phyloP scores from a whole-genome alignment of 805 yeast genomes.

The Henningerozyma blattae region DNA sequence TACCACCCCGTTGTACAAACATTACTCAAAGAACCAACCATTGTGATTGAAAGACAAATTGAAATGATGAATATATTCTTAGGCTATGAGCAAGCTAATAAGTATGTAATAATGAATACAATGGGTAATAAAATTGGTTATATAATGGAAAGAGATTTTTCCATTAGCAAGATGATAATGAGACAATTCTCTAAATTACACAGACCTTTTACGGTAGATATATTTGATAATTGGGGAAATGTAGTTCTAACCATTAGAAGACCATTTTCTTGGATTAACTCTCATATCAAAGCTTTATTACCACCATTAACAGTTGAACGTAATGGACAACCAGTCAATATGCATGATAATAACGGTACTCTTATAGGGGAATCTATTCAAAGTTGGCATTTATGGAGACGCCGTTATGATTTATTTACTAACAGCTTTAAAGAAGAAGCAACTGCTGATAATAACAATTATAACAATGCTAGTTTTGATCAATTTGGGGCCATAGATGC shows the following conservation, averaged over 20 bases:
- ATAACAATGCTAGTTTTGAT: conserved; percentile 32
- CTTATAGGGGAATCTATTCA: conserved; percentile 80
- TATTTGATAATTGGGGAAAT: conserved; percentile 53
- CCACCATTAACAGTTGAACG: conserved; percentile 27
- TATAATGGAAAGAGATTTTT: conserved; percentile 72
- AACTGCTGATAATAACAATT: conserved; percentile 14
- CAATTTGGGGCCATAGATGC: conserved; percentile 88
- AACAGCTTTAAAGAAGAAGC: no score
- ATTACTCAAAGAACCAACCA: conserved; percentile 63
- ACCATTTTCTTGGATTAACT: conserved; percentile 80
- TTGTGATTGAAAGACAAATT: conserved; percentile 77
- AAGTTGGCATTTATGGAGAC: conserved; percentile 91
- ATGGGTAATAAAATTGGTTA: conserved; percentile 66
- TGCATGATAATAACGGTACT: conserved; percentile 22
- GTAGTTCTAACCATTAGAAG: conserved; percentile 55
- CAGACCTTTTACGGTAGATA: conserved; percentile 72
- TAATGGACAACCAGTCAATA: not conserved
- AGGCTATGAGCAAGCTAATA: conserved; percentile 88
- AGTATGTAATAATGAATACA: conserved; percentile 61
- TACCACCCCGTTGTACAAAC: conserved; percentile 1
- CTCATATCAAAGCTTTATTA: conserved; percentile 63
- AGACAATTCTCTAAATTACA: conserved; percentile 78
- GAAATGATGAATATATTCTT: conserved; percentile 79
- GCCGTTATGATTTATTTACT: conserved; percentile 70
- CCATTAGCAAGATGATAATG: conserved; percentile 54